Evolutionary conservation across 345 rosid genomes (phyloP).

Genomic region (Noccaea caerulescens): DNA sequence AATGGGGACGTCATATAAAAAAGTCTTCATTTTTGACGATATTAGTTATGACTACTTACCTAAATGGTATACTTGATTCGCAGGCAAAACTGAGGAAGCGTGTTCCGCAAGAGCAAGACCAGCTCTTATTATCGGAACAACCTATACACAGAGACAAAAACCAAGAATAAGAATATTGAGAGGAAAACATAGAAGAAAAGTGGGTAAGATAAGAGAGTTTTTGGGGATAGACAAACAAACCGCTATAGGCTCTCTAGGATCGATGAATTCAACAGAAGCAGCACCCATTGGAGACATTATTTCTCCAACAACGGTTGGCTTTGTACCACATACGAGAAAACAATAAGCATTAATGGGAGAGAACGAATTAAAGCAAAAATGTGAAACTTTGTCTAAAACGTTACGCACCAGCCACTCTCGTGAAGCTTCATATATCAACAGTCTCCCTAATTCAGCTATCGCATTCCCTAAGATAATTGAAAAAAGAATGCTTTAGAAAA

Average conservation of each 20-base stretch:
- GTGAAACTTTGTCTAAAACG: conserved; percentile 12
- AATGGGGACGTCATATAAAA: conserved; percentile 14
- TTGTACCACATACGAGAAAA: conserved; percentile 1
- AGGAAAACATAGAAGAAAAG: background rate
- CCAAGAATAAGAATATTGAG: background rate
- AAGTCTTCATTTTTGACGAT: background rate
- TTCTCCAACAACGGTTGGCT: conserved; percentile 87
- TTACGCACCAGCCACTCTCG: conserved; percentile 88
- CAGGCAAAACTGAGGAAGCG: conserved; percentile 83
- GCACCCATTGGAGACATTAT: conserved; percentile 89
- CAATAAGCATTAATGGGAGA: conserved; percentile 20
- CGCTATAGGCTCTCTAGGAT: conserved; percentile 92
- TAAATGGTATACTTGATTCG: conserved; percentile 79
- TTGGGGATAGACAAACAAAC: conserved; percentile 52
- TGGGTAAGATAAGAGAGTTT: background rate
- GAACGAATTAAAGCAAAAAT: background rate
- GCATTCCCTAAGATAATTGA: conserved; percentile 60
- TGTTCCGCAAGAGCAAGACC: conserved; percentile 94
- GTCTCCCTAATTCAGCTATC: conserved; percentile 90
- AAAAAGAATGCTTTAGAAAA: background rate
- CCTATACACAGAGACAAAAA: conserved; percentile 48
- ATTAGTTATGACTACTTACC: conserved; percentile 48
- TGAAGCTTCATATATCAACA: conserved; percentile 87
- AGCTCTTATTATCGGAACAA: conserved; percentile 90
- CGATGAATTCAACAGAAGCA: conserved; percentile 90